phyloP scores from a whole-genome alignment of 176 grass and related monocot species.

The Musa itinerans region DNA sequence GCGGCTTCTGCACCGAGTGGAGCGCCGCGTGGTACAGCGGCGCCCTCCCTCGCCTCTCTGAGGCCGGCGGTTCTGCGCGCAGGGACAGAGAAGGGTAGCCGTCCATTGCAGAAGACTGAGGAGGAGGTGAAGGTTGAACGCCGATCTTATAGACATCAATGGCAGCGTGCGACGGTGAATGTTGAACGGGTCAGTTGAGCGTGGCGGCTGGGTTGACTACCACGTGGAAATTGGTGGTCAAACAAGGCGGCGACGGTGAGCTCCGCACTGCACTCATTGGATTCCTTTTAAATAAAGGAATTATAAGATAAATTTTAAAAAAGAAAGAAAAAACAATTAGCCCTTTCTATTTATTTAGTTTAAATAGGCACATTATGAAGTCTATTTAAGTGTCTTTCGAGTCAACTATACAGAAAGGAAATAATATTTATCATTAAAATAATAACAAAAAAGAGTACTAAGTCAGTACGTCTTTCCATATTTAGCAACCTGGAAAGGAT shows the following conservation, averaged over 20 bases:
- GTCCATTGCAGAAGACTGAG: background rate
- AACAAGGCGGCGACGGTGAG: background rate
- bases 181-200: background rate
- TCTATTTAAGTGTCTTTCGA: no score
- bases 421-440: no score
- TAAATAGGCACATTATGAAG: no score
- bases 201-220: background rate
- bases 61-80: background rate
- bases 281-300: background rate
- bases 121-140: background rate
- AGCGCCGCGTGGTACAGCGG: background rate
- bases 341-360: background rate
- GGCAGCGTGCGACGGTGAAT: background rate
- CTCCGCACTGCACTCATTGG: background rate
- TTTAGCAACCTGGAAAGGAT: no score
- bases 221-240: conserved; percentile 4
- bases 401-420: no score
- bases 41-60: background rate
- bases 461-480: no score
- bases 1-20: conserved; percentile 6
- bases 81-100: background rate
- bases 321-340: background rate
- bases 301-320: background rate
- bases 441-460: no score
- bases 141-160: background rate